Evolutionary conservation across 345 rosid genomes (phyloP).

Genomic region (Heritiera fomes): DNA sequence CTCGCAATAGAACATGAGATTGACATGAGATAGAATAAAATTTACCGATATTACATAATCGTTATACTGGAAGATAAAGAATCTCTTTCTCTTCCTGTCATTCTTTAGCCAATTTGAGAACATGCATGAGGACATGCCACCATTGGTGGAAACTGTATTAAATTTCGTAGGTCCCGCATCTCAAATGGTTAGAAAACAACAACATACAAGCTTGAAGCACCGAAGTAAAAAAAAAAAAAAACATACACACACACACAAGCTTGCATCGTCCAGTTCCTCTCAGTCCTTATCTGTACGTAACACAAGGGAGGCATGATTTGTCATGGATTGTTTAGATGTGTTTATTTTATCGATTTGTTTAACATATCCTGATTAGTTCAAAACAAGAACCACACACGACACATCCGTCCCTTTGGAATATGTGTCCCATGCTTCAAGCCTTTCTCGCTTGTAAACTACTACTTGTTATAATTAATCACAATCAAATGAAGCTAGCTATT

Average conservation of each 20-base stretch:
- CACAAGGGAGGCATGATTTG: neutral
- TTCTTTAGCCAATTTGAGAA: neutral
- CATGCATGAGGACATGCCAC: neutral
- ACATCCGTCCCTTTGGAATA: neutral
- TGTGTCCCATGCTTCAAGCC: neutral
- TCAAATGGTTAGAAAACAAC: constrained; percentile 1
- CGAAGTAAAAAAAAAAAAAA: too few relatives aligned
- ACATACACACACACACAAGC: neutral
- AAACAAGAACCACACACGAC: neutral
- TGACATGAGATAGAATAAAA: neutral
- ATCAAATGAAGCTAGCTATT: neutral
- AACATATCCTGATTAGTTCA: neutral
- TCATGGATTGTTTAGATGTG: neutral
- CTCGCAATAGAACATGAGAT: too few relatives aligned
- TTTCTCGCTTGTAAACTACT: neutral
- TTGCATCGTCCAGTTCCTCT: constrained; percentile 3
- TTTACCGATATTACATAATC: neutral
- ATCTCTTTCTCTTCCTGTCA: neutral
- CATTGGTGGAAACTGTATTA: neutral
- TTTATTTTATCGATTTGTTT: neutral
- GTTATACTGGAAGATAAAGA: neutral
- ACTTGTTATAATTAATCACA: neutral
- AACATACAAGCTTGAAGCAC: neutral
- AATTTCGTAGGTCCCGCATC: neutral
- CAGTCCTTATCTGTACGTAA: constrained; percentile 3